Evolutionary conservation across 2,329 filamentous ascomycete species (phyloP).

Genomic region (Sclerotinia sclerotiorum): DNA sequence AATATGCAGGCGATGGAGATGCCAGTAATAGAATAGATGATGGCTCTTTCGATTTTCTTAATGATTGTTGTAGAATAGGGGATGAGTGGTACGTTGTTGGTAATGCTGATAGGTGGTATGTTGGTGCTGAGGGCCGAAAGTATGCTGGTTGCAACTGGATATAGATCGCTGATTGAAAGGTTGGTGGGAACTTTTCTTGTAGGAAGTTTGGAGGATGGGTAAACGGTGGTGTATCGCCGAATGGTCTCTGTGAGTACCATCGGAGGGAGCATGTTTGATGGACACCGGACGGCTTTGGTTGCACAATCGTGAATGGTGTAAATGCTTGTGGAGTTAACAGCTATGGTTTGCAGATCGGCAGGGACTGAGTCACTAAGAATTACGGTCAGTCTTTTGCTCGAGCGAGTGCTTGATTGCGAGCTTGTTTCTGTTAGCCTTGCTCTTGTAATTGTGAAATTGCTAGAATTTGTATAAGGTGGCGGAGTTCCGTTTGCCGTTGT

Average conservation of each 20-base stretch:
- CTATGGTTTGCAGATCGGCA: not conserved
- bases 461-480: not conserved
- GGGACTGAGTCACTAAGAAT: too few species aligned
- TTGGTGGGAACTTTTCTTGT: too few species aligned
- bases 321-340: not conserved
- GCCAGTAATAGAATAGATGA: not conserved
- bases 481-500: not conserved
- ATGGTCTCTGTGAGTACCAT: not conserved
- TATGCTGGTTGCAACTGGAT: not conserved
- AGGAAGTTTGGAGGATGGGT: not conserved
- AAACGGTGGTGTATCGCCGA: not conserved
- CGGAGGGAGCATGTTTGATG: not conserved
- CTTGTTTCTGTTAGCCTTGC: not conserved
- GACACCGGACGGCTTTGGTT: not conserved
- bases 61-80: not conserved
- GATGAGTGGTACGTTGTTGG: not conserved
- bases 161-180: not conserved
- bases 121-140: not conserved
- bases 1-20: not conserved
- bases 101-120: not conserved
- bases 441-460: not conserved
- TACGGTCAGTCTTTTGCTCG: too few species aligned
- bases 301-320: slow-evolving; percentile 7
- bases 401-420: too few species aligned
- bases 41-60: not conserved